A percentile compares a stretch with the other conserved stretches of the same genome.
Conservation (phyloP, 2,329 filamentous ascomycete genomes). For the Verticillium albo-atrum region DNA sequence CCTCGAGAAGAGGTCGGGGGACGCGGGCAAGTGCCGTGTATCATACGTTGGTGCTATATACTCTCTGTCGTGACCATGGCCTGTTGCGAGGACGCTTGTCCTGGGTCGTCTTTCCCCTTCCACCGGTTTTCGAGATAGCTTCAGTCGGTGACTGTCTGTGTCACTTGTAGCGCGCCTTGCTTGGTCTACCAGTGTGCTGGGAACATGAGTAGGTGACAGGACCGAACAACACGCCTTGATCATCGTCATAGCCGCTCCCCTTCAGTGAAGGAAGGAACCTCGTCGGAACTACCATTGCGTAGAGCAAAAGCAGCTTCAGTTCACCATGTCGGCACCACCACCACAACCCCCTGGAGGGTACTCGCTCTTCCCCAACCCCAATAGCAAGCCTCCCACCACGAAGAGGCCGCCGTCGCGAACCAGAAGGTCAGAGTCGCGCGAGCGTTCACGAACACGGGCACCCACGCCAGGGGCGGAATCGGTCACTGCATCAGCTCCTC, state of each 20-base stretch:
- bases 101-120: not conserved
- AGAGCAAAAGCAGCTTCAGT: not conserved
- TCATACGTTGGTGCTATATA: not conserved
- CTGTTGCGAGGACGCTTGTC: not conserved
- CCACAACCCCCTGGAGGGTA: conserved; percentile 39
- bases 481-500: conserved; percentile 19
- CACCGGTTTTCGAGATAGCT: not conserved
- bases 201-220: not conserved
- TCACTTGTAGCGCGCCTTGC: not conserved
- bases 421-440: conserved; percentile 30
- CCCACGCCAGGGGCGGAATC: conserved; percentile 27
- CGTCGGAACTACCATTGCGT: not conserved
- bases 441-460: conserved; percentile 22
- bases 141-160: not conserved
- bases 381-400: conserved; percentile 32
- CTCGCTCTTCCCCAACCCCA: conserved; percentile 54
- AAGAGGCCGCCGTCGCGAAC: conserved; percentile 36
- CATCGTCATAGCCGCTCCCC: not conserved
- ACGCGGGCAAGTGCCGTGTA: not conserved
- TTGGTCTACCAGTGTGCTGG: conserved; percentile 1
- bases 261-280: conserved; percentile 1
- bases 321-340: conserved; percentile 30
- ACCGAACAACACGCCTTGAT: not conserved
- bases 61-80: not conserved
- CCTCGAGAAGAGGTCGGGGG: not conserved